Evolutionary conservation across 495 filamentous ascomycete genomes (phyloP).

Genomic region (Penicillium tannophilum): DNA sequence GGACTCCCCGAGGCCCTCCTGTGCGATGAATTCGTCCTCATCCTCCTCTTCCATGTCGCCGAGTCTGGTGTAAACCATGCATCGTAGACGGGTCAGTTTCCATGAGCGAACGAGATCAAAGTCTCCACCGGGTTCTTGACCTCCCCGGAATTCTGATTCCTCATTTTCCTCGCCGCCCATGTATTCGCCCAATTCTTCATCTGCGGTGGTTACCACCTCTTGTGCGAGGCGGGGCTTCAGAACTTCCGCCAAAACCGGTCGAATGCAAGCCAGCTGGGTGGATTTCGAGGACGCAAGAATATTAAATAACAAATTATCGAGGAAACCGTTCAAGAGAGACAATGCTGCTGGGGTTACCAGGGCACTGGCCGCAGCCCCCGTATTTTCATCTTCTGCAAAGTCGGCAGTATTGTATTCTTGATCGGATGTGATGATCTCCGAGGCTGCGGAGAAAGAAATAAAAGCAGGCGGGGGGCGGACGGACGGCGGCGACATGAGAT

Average conservation of each 20-base stretch:
- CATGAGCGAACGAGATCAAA: constrained; percentile 89
- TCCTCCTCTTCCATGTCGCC: constrained; percentile 98
- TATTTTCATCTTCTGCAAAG: constrained; percentile 64
- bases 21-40: constrained; percentile 79
- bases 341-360: constrained; percentile 76
- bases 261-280: constrained; percentile 74
- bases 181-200: constrained; percentile 89
- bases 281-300: constrained; percentile 80
- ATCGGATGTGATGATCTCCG: constrained; percentile 87
- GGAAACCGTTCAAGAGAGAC: constrained; percentile 83
- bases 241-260: constrained; percentile 83
- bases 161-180: constrained; percentile 76
- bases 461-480: constrained; percentile 82
- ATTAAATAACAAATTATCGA: constrained; percentile 90
- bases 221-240: constrained; percentile 85
- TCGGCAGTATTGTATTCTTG: constrained; percentile 71
- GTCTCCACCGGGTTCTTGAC: constrained; percentile 53
- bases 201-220: constrained; percentile 83
- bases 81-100: constrained; percentile 87
- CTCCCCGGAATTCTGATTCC: constrained; percentile 58
- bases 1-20: constrained; percentile 64
- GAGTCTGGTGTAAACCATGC: constrained; percentile 97
- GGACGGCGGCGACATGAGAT: constrained; percentile 63
- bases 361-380: constrained; percentile 58
- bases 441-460: constrained; percentile 85